Evolutionary conservation across 208 protist species (phyloP), one percentile per base, ranked within the genome.

Genomic region (Crithidia brevicula): DNA sequence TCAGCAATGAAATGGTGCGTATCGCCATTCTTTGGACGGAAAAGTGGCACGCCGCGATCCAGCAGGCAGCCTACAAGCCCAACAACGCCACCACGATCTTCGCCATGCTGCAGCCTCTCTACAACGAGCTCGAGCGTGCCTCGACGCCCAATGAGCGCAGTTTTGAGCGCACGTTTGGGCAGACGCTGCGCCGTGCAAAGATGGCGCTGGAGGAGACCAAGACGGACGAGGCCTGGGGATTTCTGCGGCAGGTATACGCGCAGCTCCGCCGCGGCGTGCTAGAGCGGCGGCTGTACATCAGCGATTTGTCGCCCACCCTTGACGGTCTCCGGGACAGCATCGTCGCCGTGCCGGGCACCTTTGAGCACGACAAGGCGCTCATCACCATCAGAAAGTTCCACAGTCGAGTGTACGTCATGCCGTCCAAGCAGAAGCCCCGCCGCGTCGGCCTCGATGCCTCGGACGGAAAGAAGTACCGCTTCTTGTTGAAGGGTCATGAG

Each of bases 351-450:
- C 98, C 99, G 11, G 99, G 99, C 33, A 98, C 94, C 11, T 99
- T 98, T 79, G 77, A 92, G 53, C 81, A 87, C 77, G 91, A 87
- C 60, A 88, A 96, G 30, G 73, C 77, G 23, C 81, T 98, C 23
- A 93, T 99, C 51, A 87, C 86, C 31, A 99, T 99, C 74, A 77
- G 84, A 30, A 83, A 82, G 31, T 99, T 99, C 77, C 83, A 85
- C 61, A 75, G 89, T 13, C 73, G 78, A 22, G 92, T 99, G 7
- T 91, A 82, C 42, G 97, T 99, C 8, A 99, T 99, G 82, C 82
- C 93, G 28, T 99, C 98, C 1, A 99, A 99, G 90, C 99, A 99
- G 87, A 89, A 98, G 62, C 99, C 99, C n/a, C 80, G 98, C 38
- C 97, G 98, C 74, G 82, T 99, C 31, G 97, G 92, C 27, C 89